Conservation (phyloP, 345 rosid genomes). For the Bretschneidera sinensis region DNA sequence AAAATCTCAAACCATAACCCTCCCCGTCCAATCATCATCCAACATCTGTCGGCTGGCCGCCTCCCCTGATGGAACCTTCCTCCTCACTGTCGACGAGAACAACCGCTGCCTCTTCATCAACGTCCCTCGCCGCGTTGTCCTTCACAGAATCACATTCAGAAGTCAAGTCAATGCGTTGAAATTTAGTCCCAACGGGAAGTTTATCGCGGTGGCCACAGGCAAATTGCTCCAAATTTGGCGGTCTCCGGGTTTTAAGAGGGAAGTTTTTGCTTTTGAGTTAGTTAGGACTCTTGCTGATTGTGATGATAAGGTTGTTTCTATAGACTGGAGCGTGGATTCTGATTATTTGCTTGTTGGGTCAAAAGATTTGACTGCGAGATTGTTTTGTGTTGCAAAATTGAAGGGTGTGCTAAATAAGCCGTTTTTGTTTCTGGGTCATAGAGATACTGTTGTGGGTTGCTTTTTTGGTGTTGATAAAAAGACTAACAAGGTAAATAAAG, state of each 20-base stretch:
- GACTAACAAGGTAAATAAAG: slow-evolving; percentile 44
- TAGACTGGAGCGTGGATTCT: slow-evolving; percentile 81
- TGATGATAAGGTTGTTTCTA: slow-evolving; percentile 52
- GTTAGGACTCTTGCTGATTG: slow-evolving; percentile 78
- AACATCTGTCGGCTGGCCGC: slow-evolving; percentile 71
- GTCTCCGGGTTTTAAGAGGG: slow-evolving; percentile 76
- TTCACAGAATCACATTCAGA: slow-evolving; percentile 70
- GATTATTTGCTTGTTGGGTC: slow-evolving; percentile 77
- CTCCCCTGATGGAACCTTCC: slow-evolving; percentile 73
- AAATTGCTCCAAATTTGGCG: slow-evolving; percentile 86
- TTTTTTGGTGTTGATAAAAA: slow-evolving; percentile 77
- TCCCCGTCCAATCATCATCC: slow-evolving; percentile 58
- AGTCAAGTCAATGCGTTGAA: slow-evolving; percentile 47
- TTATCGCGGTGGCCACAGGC: slow-evolving; percentile 70
- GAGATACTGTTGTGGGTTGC: slow-evolving; percentile 80
- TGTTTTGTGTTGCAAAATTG: slow-evolving; percentile 58
- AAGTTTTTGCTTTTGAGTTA: slow-evolving; percentile 64
- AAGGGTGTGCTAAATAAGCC: slow-evolving; percentile 64
- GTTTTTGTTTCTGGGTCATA: slow-evolving; percentile 74
- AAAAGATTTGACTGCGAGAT: slow-evolving; percentile 74
- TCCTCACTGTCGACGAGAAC: slow-evolving; percentile 74
- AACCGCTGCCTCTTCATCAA: slow-evolving; percentile 79
- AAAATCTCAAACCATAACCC: slow-evolving; percentile 65
- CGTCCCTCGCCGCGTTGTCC: slow-evolving; percentile 62
- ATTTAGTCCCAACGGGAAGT: slow-evolving; percentile 77